These are phyloP conservation scores for Microdochium nivale DNA, from an alignment of 2,329 filamentous ascomycete genomes.

Conservation along the genomic window DNA sequence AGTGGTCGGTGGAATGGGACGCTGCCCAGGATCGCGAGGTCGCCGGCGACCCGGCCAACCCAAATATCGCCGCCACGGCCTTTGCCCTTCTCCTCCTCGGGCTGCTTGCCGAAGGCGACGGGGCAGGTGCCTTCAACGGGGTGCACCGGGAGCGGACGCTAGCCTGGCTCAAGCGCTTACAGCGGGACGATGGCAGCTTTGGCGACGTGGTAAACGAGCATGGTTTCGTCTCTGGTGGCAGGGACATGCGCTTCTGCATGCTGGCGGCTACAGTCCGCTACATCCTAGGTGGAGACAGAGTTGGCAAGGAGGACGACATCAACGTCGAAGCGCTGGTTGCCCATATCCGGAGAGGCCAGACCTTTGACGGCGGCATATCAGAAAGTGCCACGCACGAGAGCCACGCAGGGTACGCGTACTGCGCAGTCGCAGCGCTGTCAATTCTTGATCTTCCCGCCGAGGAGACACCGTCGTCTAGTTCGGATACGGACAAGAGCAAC, in stretches of 20 bases:
- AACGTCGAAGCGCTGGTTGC: constrained; percentile 59
- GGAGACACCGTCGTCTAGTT: constrained; percentile 12
- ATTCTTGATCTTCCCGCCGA: constrained; percentile 58
- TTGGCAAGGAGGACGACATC: constrained; percentile 59
- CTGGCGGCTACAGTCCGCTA: constrained; percentile 74
- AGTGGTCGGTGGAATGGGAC: constrained; percentile 32
- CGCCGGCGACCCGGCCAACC: constrained; percentile 32
- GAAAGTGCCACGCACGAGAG: constrained; percentile 74
- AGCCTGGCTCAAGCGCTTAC: constrained; percentile 65
- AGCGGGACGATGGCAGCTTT: constrained; percentile 82
- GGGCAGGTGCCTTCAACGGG: constrained; percentile 41
- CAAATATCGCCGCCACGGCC: constrained; percentile 80
- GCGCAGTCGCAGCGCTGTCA: constrained; percentile 68
- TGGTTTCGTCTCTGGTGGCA: constrained; percentile 60
- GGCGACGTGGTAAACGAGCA: constrained; percentile 65
- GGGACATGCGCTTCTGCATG: constrained; percentile 83
- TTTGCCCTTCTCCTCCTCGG: constrained; percentile 75
- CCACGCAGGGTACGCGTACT: constrained; percentile 88
- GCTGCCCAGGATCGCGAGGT: constrained; percentile 18
- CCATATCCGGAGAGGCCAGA: constrained; percentile 65
- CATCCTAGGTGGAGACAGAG: constrained; percentile 61
- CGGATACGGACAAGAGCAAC: constrained; percentile 8
- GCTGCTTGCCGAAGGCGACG: constrained; percentile 31
- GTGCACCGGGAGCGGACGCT: constrained; percentile 63
- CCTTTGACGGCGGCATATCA: constrained; percentile 77